Evolutionary conservation across 768 basidiomycete species (phyloP), one percentile per base, ranked within the genome.

Genomic region (Amanita molliuscula): DNA sequence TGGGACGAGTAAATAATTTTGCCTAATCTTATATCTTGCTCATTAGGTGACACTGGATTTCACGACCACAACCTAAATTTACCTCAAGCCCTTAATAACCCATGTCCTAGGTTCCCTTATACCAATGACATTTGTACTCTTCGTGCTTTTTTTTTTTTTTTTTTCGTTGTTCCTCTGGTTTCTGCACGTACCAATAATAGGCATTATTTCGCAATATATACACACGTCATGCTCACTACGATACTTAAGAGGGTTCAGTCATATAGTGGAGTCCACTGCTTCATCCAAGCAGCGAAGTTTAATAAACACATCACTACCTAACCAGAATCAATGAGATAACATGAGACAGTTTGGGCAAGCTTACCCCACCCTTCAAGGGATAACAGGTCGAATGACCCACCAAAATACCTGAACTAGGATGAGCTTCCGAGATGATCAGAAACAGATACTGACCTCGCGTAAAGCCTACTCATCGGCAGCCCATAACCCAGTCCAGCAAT

Each of bases 401-500:
- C 89, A 57, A 94, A 94, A 62, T 93, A 93, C 55, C 79, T 82
- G 48, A 51, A 53, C 11, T 15, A 58, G 54, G 28, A 37, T 11
- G 10, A 48, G 43, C 16, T 38, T 26, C 38, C 2, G 45, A 28
- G 21, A 56, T 48, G 6, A 58, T 21, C 9, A 38, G 16, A 33
- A 53, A 4, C 59, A 3, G 15, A 20, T 29, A 61, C 72, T 48
- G 53, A 81, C 75, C 69, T 78, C 13, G 84, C 80, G 57, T 87
- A 86, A 43, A 88, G 62, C 50, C 73, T 74, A 62, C 84, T 86
- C 86, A 88, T 87, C 9, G 85, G 86, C 47, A 88, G 66, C 1
- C 91, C 91, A 55, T 92, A 94, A 2, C 91, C 91, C 26, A 94
- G 65, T 0, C 91, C 91, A 6, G 91, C 90, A 51, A 94, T 86